Base-by-base conservation (phyloP, 164 flowering plant genomes). In the Annona squamosa region DNA sequence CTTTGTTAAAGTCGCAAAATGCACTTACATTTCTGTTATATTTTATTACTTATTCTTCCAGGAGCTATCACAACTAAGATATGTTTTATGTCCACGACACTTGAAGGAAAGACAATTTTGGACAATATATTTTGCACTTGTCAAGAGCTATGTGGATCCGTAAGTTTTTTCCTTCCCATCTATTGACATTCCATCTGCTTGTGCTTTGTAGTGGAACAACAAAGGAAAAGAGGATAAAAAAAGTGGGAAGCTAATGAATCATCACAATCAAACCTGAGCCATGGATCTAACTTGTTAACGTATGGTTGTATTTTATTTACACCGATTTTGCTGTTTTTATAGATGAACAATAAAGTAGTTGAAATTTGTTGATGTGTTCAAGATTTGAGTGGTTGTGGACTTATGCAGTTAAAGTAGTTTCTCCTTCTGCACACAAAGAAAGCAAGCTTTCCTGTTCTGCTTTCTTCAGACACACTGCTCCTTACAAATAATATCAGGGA, bases 61-160 rank as follows among this genome's bases (percentile, higher is more conserved):
- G 98, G 97, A 89, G 82, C 85, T 93, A 45, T 89, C 96, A 61
- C 87, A 79, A 79, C 76, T 93, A 66, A 89, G 97, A 81, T 93
- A 93, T 82, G 89, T 84, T 71, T 79, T 93, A 68, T 93, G 98
- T 79, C 97, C 98, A 69, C 88, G 93, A 17, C 56, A 81, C 74
- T 87, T 93, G 98, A 91, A 82, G 77, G 98, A 92, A 69, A 85
- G 93, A 79, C 85, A 87, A 75, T 93, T 93, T 77, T 93, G 98
- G 98, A 88, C 89, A 79, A 88, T 93, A 72, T 93, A 91, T 75
- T 93, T 91, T 74, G 78, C 87, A 61, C 85, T 93, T 56, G 94
- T 91, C 65, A 89, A 89, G 78, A 90, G 82, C 75, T 90, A 89
- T 78, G 86, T 91, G 45, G 83, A 83, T 47, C 88, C 90, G 97